Conservation (phyloP, 805 yeast species). For the Metschnikowia lachancei region DNA sequence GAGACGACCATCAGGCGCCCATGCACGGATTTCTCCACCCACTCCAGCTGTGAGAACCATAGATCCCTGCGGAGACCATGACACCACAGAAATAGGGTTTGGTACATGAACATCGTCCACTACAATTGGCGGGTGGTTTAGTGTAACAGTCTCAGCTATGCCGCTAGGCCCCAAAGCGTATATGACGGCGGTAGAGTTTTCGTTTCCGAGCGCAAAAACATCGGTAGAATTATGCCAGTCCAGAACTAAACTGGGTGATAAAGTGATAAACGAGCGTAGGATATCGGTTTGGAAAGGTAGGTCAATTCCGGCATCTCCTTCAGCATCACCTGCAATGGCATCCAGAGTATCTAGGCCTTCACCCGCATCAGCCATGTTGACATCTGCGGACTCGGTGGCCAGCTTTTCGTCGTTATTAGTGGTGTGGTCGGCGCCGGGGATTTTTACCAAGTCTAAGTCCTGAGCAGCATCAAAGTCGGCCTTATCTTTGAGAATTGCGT, state of each 20-base stretch:
- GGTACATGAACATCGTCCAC: conserved; percentile 14
- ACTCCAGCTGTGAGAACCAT: conserved; percentile 60
- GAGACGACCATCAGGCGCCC: conserved; percentile 70
- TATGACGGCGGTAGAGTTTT: conserved; percentile 47
- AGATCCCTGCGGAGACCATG: conserved; percentile 71
- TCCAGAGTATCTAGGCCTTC: background rate
- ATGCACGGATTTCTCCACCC: conserved; percentile 73
- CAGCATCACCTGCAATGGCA: background rate
- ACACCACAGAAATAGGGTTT: conserved; percentile 32
- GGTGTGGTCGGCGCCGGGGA: background rate
- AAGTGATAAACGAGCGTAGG: conserved; percentile 36
- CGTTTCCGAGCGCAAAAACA: conserved; percentile 55
- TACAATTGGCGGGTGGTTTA: conserved; percentile 37
- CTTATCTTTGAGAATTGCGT: conserved; percentile 49
- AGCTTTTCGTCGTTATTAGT: background rate
- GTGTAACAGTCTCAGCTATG: conserved; percentile 29
- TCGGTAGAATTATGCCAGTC: conserved; percentile 56
- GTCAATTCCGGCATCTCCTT: background rate
- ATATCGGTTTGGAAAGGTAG: conserved; percentile 28
- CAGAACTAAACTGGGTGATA: conserved; percentile 45
- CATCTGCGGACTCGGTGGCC: background rate
- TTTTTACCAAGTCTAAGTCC: conserved; percentile 25
- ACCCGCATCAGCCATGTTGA: conserved; percentile 3
- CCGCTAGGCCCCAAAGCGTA: conserved; percentile 30
- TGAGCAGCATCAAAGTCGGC: conserved; percentile 25